phyloP scores from a whole-genome alignment of 2,329 filamentous ascomycete genomes.

The Raffaelea ambrosiae region DNA sequence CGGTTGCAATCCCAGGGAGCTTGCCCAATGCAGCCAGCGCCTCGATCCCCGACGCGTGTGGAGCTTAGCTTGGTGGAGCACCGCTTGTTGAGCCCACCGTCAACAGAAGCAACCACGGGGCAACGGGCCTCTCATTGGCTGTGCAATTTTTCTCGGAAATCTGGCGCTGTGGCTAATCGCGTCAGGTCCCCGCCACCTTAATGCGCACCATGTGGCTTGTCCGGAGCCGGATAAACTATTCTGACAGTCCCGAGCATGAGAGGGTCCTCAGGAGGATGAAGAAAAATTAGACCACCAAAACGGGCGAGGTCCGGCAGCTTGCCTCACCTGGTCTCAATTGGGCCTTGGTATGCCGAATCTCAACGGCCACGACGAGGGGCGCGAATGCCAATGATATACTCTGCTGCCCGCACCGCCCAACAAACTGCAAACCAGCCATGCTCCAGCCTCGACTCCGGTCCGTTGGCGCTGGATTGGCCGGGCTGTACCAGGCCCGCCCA shows the following conservation, averaged over 20 bases:
- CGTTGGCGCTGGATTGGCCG: constrained; percentile 19
- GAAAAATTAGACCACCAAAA: no score
- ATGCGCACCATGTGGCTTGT: background rate
- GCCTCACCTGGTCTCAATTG: no score
- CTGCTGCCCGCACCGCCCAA: background rate
- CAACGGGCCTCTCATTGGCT: constrained; percentile 45
- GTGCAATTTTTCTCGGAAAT: constrained; percentile 11
- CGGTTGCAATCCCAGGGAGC: no score
- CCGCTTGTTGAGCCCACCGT: constrained; percentile 20
- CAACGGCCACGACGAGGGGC: background rate
- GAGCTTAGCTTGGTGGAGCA: constrained; percentile 2
- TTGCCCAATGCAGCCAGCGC: no score
- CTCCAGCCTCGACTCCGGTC: constrained; percentile 57
- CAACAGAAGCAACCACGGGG: constrained; percentile 48
- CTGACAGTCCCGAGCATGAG: no score
- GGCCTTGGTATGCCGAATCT: constrained; percentile 1
- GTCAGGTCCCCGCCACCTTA: constrained; percentile 1
- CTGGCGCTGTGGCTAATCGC: constrained; percentile 16
- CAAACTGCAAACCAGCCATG: constrained; percentile 34
- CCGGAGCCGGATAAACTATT: background rate
- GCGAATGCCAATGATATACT: no score
- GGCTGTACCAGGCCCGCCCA: constrained; percentile 9
- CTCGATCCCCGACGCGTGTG: no score
- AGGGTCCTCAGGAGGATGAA: no score
- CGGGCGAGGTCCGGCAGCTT: no score